Conservation (phyloP, 495 filamentous ascomycete genomes). For the Penicillium tannophilum region DNA sequence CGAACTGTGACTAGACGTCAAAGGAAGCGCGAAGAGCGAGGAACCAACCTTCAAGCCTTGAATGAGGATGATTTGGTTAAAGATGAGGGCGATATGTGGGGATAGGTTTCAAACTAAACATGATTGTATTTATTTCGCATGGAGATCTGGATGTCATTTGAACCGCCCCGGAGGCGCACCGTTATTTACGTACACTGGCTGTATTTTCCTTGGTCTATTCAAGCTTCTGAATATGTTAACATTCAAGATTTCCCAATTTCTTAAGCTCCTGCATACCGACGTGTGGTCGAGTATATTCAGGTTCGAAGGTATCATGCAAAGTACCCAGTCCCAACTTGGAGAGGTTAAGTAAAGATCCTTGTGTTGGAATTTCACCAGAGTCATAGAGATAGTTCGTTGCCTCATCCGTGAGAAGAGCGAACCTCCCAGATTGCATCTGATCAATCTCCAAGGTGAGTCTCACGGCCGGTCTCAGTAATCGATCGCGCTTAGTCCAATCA, state of each 20-base stretch:
- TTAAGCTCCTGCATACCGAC: too few relatives aligned
- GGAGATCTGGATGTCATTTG: neutral
- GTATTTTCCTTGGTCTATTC: slow-evolving; percentile 10
- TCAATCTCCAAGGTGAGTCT: too few relatives aligned
- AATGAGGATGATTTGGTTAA: slow-evolving; percentile 53
- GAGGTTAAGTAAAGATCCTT: too few relatives aligned
- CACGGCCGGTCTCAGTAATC: too few relatives aligned
- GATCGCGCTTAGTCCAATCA: too few relatives aligned
- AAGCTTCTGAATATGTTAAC: neutral
- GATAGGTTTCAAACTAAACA: slow-evolving; percentile 20
- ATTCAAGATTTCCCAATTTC: neutral
- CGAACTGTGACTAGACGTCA: slow-evolving; percentile 73
- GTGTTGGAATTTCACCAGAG: too few relatives aligned
- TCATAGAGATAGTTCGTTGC: too few relatives aligned
- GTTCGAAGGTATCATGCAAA: too few relatives aligned
- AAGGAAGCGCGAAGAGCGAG: slow-evolving; percentile 56
- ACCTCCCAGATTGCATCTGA: too few relatives aligned
- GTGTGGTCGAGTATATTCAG: too few relatives aligned
- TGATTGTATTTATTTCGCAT: neutral
- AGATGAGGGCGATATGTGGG: slow-evolving; percentile 61
- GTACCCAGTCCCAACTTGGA: too few relatives aligned
- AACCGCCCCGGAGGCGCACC: neutral
- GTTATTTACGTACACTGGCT: slow-evolving; percentile 16
- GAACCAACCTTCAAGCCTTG: slow-evolving; percentile 42
- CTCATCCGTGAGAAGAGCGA: too few relatives aligned